Evolutionary conservation across 805 yeast species (phyloP), one percentile per base, ranked within the genome.

Genomic region (Hanseniaspora guilliermondii): DNA sequence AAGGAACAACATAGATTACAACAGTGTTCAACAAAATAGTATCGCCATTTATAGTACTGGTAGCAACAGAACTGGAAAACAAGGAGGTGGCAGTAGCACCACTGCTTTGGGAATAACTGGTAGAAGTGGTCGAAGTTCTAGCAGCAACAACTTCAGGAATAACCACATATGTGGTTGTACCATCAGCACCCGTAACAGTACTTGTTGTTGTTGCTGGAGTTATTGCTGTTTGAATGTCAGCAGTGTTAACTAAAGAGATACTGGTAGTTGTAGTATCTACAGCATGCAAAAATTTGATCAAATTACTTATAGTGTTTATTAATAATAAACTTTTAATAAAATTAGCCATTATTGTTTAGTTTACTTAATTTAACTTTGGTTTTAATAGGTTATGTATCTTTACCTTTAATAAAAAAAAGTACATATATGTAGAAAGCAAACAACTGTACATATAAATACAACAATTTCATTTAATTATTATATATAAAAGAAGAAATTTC

Each of bases 11-110:
- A 30, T 37, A n/a, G 6, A n/a, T 48, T 14, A 17, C 22, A n/a
- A 45, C 19, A 16, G 55, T 41, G 6, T 35, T 33, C n/a, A 22
- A 33, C 11, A 49, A 17, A 41, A 47, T 17, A 19, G 45, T 30
- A 27, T 21, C 22, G 17, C 17, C 16, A 21, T 37, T n/a, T 53
- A 30, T 27, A 40, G 48, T 35, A 38, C 35, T 47, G 11, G 56
- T 54, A 37, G 7, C 36, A 17, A 57, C 56, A 27, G 30, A 32
- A 48, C 60, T 56, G 14, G 53, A 41, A 0, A 60, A 55, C 19
- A 60, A 59, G 16, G 56, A 17, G 1, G 57, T 57, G 4, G 36
- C 11, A 14, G 50, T 49, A 4, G 48, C 33, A 17, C 56, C 55
- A 7, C 47, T 55, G 16, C 49, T 49, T 27, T 42, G 47, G 19